These are phyloP conservation scores for Flaveria sonorensis DNA, from an alignment of 129 eudicot species.

Conservation along the genomic window DNA sequence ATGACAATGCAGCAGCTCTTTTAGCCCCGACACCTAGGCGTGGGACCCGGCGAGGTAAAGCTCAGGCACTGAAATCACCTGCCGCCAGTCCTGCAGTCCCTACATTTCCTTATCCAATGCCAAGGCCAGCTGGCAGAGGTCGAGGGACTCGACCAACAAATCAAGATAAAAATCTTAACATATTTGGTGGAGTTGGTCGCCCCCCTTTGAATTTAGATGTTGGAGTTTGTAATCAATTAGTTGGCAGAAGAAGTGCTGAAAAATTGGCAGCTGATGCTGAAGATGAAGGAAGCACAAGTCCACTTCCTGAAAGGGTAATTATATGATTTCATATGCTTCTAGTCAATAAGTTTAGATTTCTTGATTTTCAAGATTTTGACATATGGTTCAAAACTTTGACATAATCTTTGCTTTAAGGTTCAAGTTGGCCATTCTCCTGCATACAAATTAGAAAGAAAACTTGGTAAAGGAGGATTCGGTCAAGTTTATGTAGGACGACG, in stretches of 20 bases:
- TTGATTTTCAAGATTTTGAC: neutral
- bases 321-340: neutral
- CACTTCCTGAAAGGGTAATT: conserved; percentile 57
- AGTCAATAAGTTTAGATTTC: neutral
- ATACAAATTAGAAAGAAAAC: too few species aligned
- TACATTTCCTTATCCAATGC: conserved; percentile 43
- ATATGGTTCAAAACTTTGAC: too few species aligned
- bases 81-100: conserved; percentile 34
- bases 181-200: conserved; percentile 39
- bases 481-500: too few species aligned
- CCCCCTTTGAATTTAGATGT: conserved; percentile 32
- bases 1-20: conserved; percentile 41
- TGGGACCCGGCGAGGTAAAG: conserved; percentile 53
- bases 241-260: conserved; percentile 42
- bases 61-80: conserved; percentile 37
- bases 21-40: conserved; percentile 51
- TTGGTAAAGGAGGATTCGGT: too few species aligned
- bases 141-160: conserved; percentile 40
- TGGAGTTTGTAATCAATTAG: conserved; percentile 42
- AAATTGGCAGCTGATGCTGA: conserved; percentile 43
- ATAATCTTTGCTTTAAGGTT: too few species aligned
- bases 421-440: too few species aligned
- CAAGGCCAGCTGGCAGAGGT: conserved; percentile 61
- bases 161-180: conserved; percentile 42
- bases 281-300: conserved; percentile 58